Conservation (phyloP, 1,139 yeast species). For the Debaryomycetaceae sp. region DNA sequence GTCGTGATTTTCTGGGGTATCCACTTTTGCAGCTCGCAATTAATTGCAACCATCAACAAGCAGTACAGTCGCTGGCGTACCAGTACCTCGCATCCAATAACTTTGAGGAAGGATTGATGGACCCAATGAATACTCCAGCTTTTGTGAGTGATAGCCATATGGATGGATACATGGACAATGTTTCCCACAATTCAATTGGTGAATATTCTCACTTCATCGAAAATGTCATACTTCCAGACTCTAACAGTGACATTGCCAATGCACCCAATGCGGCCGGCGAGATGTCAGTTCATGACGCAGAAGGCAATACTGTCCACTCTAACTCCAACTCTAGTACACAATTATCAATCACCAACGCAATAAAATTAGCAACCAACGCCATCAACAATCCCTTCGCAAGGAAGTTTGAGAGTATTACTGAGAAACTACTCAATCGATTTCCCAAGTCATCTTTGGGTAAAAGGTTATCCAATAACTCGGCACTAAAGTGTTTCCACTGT, state of each 20-base stretch:
- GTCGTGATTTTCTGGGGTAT: neutral
- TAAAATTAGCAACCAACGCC: neutral
- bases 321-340: neutral
- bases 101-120: neutral
- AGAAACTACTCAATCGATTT: slow-evolving; percentile 3
- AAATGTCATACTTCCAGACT: neutral
- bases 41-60: neutral
- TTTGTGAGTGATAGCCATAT: neutral
- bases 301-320: neutral
- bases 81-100: neutral
- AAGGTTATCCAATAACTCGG: neutral
- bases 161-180: neutral
- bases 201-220: neutral
- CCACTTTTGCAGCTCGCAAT: neutral
- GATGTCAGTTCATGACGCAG: neutral
- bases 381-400: neutral
- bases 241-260: neutral
- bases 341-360: slow-evolving; percentile 1
- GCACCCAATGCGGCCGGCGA: neutral
- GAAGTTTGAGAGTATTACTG: slow-evolving; percentile 2
- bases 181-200: neutral
- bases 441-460: slow-evolving; percentile 1
- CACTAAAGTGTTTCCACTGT: slow-evolving; percentile 7
- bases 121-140: neutral
- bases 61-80: neutral